A percentile compares a stretch with the other conserved stretches of the same genome.
phyloP scores from a whole-genome alignment of 441 rosid species.

The Arabidopsis hybrid region DNA sequence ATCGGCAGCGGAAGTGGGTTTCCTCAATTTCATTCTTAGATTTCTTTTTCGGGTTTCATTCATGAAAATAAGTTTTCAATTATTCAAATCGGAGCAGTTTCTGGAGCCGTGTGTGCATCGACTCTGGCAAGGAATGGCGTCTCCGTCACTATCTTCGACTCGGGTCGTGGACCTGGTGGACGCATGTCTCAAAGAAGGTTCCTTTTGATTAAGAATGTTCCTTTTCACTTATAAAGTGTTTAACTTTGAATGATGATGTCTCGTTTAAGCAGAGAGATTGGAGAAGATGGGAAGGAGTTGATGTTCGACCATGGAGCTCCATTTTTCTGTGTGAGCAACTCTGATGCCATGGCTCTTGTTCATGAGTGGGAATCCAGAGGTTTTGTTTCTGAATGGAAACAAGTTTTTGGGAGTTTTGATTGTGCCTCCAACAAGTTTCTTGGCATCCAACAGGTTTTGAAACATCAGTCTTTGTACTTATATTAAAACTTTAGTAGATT shows the following conservation, averaged over 20 bases:
- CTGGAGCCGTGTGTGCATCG: conserved; percentile 84
- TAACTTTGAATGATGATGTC: neutral
- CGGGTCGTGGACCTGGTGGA: conserved; percentile 87
- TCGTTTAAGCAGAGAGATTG: conserved; percentile 56
- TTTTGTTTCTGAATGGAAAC: conserved; percentile 75
- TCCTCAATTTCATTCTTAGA: neutral
- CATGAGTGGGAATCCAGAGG: conserved; percentile 77
- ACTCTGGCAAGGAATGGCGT: conserved; percentile 67
- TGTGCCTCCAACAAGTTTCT: conserved; percentile 57
- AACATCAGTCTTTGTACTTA: neutral
- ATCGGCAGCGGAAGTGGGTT: conserved; percentile 78
- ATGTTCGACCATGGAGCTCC: conserved; percentile 91
- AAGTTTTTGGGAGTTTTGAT: conserved; percentile 65
- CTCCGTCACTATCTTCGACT: conserved; percentile 77
- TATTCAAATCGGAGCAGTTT: conserved; percentile 50
- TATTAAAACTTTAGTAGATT: neutral
- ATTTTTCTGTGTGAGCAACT: conserved; percentile 55
- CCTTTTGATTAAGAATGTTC: neutral
- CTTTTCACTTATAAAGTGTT: neutral
- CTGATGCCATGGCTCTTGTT: conserved; percentile 62
- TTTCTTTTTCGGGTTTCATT: neutral
- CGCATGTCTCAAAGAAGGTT: conserved; percentile 91
- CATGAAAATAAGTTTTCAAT: neutral
- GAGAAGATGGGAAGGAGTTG: conserved; percentile 70
- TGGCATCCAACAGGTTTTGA: conserved; percentile 54